These are phyloP conservation scores for Pugionium cornutum DNA, from an alignment of 345 rosid species.

Conservation along the genomic window DNA sequence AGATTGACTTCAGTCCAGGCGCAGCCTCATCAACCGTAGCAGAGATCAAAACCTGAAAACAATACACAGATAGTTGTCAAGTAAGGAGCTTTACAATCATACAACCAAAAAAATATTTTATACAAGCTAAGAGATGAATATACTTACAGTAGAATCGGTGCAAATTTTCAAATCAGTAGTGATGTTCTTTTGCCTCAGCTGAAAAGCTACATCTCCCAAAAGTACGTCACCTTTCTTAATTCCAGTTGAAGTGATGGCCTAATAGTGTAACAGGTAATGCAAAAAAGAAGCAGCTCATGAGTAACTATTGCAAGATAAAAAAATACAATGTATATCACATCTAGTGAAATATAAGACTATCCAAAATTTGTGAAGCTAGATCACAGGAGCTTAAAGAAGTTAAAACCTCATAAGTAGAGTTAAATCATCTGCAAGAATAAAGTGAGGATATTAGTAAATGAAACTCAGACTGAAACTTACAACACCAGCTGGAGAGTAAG, in stretches of 20 bases:
- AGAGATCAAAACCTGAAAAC: slow-evolving; percentile 67
- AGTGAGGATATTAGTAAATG: neutral
- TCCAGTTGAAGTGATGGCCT: slow-evolving; percentile 80
- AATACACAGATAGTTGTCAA: slow-evolving; percentile 14
- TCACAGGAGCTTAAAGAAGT: neutral
- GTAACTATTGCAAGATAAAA: neutral
- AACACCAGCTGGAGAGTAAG: slow-evolving; percentile 69
- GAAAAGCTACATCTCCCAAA: slow-evolving; percentile 78
- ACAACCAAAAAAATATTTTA: neutral
- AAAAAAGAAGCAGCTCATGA: neutral
- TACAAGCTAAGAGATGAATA: neutral
- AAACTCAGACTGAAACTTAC: slow-evolving; percentile 48
- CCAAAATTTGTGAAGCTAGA: neutral
- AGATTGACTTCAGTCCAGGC: slow-evolving; percentile 81
- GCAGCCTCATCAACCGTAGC: slow-evolving; percentile 83
- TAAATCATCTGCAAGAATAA: neutral
- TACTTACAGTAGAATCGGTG: slow-evolving; percentile 70
- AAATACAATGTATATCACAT: neutral
- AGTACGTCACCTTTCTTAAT: slow-evolving; percentile 75
- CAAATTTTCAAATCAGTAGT: slow-evolving; percentile 84
- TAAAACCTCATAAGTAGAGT: neutral
- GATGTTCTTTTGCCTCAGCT: slow-evolving; percentile 76
- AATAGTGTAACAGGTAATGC: slow-evolving; percentile 11
- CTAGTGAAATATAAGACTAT: neutral
- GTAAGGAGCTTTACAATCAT: slow-evolving; percentile 10